Base-by-base conservation (phyloP, 2,329 filamentous ascomycete genomes). In the Zalaria sp. region DNA sequence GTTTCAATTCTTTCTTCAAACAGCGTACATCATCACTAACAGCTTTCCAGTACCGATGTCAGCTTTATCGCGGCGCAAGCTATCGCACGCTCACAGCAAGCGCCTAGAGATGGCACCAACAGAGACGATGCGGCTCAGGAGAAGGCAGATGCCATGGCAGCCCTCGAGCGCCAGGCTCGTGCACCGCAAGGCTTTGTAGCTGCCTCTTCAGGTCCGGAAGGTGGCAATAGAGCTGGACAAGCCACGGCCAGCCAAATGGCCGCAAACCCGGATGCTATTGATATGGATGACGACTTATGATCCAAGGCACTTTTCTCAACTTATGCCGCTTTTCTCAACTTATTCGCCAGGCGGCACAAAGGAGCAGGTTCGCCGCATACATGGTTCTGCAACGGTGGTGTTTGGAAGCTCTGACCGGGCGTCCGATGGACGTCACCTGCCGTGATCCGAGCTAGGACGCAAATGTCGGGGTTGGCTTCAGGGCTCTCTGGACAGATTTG, bases 31-130 rank as follows among this genome's bases (percentile, higher is more conserved):
- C 31, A 37, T 27, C 48, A 48, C 65, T 69, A 58, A 69, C 53
- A 35, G 37, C 36, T 6, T 27, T 27, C 41, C 50, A 77, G 73
- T 57, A 98, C 93, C 36, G 91, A 98, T 57, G 89, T 98, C 69
- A 93, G 88, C 60, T 98, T 95, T 57, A 95, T 98, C 61, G 91
- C 91, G 6, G 93, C 86, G 4, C 91, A 98, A 61, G 91, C 91
- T 26, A 71, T 98, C 50, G 87, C 87, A 25, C 77, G 87, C 47
- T 83, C 93, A 58, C 74, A 72, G 49, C 46, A 52, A 34, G 25
- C 35, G 25, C 45, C 46, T 11, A 48, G 37, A 5, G 47, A 38
- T 42, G 65, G 63, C 46, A 60, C 44, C 31, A 63, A 65, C 41
- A 64, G 58, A 34, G 63, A 58, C 18, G 62, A 62, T 25, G 68